Conservation (phyloP, 176 grass and related monocot genomes). For the Ensete glaucum region DNA sequence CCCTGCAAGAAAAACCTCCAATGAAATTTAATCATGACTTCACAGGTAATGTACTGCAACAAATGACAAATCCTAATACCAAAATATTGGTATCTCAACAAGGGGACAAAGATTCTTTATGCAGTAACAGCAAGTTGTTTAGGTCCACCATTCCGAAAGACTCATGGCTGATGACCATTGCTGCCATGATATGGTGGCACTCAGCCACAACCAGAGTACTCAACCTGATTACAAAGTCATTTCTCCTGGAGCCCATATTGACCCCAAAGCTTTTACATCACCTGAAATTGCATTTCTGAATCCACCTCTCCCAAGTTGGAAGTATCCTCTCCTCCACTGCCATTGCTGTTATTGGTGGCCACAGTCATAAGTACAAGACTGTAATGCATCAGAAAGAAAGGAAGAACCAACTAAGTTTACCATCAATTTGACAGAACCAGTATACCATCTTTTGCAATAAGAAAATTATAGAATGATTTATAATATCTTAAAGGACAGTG, state of each 20-base stretch:
- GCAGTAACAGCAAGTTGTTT: conserved; percentile 15
- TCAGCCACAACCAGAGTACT: conserved; percentile 22
- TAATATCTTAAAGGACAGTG: no score
- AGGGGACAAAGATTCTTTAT: conserved; percentile 7
- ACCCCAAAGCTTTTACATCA: conserved; percentile 26
- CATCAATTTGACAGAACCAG: not conserved
- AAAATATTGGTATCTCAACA: not conserved
- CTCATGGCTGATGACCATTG: not conserved
- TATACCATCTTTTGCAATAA: not conserved
- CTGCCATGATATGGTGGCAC: not conserved
- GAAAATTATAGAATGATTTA: no score
- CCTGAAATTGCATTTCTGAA: conserved; percentile 33
- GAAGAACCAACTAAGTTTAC: not conserved
- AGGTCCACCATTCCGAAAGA: conserved; percentile 22
- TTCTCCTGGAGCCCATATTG: conserved; percentile 38
- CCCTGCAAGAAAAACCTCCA: no score
- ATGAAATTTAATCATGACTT: no score
- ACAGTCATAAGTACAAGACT: not conserved
- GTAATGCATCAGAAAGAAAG: not conserved
- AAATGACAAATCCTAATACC: no score
- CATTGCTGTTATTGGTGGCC: conserved; percentile 36
- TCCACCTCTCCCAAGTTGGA: conserved; percentile 38
- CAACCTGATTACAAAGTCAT: conserved; percentile 27
- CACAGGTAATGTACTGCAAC: no score
- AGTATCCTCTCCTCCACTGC: conserved; percentile 8